Percentiles rank a stretch among this genome's conserved stretches.
Conservation (phyloP, 352 stramenopile species). For the Aphanomyces invadans region DNA sequence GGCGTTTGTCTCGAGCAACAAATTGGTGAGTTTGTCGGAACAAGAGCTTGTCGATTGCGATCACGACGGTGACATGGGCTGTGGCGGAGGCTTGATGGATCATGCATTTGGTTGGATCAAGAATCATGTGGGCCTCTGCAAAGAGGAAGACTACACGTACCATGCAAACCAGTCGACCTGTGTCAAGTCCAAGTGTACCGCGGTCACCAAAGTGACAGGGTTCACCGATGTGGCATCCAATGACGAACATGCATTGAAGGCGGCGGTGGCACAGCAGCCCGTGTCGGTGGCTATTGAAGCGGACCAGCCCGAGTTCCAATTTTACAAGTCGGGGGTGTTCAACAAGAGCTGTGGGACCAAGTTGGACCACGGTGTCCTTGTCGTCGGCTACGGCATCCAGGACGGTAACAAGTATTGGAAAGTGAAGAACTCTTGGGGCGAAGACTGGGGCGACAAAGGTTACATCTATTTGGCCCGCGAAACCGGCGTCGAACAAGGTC, state of each 20-base stretch:
- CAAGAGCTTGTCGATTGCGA: conserved; percentile 98
- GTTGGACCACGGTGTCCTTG: conserved; percentile 95
- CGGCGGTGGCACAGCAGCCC: conserved; percentile 89
- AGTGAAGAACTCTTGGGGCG: conserved; percentile 97
- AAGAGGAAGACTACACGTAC: conserved; percentile 94
- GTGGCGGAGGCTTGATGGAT: conserved; percentile 96
- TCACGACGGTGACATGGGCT: conserved; percentile 89
- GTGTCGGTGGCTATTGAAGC: conserved; percentile 94
- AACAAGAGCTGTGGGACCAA: conserved; percentile 74
- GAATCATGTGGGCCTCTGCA: conserved; percentile 86
- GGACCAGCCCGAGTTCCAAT: conserved; percentile 92
- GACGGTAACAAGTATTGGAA: conserved; percentile 88
- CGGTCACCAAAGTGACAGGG: conserved; percentile 79
- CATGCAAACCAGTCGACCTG: conserved; percentile 56
- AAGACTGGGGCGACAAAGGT: conserved; percentile 86
- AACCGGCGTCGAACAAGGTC: conserved; percentile 37
- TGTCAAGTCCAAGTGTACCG: conserved; percentile 57
- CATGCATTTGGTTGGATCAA: conserved; percentile 96
- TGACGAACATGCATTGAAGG: conserved; percentile 81
- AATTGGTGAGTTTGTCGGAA: conserved; percentile 91
- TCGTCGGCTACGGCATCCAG: conserved; percentile 91
- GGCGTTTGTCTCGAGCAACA: conserved; percentile 87
- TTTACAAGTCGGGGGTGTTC: conserved; percentile 94
- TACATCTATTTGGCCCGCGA: conserved; percentile 68
- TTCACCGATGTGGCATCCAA: conserved; percentile 84